phyloP scores from a whole-genome alignment of 208 protist genomes.

The Leishmania martiniquensis region DNA sequence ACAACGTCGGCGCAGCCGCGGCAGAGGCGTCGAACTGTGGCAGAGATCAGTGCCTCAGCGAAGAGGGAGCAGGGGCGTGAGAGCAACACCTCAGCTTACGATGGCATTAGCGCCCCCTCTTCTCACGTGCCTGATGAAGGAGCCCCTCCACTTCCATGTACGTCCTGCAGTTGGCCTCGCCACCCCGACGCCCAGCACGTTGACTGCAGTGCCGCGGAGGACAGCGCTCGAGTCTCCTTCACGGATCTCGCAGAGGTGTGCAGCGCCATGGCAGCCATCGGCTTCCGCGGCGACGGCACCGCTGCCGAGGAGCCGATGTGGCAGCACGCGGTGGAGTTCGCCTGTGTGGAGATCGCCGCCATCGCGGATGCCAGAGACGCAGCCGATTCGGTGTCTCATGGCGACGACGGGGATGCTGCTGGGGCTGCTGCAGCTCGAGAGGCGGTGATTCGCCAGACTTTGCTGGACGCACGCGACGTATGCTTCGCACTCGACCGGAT shows the following conservation, averaged over 20 bases:
- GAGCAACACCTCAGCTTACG: not conserved
- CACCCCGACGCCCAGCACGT: not conserved
- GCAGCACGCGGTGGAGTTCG: constrained; percentile 43
- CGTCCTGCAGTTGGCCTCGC: not conserved
- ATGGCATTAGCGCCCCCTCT: not conserved
- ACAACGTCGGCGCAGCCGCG: not conserved
- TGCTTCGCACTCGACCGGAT: constrained; percentile 78
- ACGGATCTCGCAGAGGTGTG: constrained; percentile 51
- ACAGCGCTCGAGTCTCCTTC: constrained; percentile 13
- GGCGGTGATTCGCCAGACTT: constrained; percentile 11
- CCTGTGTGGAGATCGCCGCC: constrained; percentile 24
- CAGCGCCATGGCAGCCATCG: constrained; percentile 47
- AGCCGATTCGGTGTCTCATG: not conserved
- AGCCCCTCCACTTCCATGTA: not conserved
- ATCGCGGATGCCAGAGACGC: constrained; percentile 9
- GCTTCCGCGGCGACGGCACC: constrained; percentile 34
- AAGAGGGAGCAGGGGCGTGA: not conserved
- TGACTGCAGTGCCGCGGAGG: not conserved
- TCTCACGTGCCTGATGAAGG: not conserved
- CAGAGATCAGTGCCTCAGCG: not conserved
- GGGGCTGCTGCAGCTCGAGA: not conserved
- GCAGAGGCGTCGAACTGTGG: constrained; percentile 19
- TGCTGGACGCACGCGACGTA: constrained; percentile 57
- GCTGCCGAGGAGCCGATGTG: constrained; percentile 54
- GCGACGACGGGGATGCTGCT: not conserved